Evolutionary conservation across 805 yeast genomes (phyloP).

Genomic region (Yamadazyma kitorensis): DNA sequence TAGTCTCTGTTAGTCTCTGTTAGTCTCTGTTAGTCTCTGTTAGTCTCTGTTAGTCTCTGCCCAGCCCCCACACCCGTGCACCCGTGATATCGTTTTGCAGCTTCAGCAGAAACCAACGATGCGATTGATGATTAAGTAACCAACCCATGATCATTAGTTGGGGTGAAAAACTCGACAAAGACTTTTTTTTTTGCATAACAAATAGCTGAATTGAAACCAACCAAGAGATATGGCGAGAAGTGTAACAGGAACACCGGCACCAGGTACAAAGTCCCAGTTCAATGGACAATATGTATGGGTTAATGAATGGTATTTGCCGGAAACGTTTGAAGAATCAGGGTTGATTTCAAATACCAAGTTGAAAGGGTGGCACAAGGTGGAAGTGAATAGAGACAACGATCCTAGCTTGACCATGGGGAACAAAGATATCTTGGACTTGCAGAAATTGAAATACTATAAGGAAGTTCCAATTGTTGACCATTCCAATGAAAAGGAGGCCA

Average conservation of each 20-base stretch:
- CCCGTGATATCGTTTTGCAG: too few relatives aligned
- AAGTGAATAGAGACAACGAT: constrained; percentile 9
- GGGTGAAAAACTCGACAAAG: too few relatives aligned
- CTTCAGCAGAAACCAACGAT: too few relatives aligned
- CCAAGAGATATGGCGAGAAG: constrained; percentile 16
- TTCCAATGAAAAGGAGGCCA: constrained; percentile 1
- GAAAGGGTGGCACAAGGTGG: constrained; percentile 39
- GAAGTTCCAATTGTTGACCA: constrained; percentile 17
- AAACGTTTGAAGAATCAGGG: constrained; percentile 2
- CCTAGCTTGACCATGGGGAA: background rate
- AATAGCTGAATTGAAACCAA: background rate
- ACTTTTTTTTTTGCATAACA: too few relatives aligned
- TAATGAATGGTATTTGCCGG: constrained; percentile 37
- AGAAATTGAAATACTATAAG: constrained; percentile 29
- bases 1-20: too few relatives aligned
- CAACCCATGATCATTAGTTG: too few relatives aligned
- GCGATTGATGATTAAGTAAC: too few relatives aligned
- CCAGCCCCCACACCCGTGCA: too few relatives aligned
- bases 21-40: too few relatives aligned
- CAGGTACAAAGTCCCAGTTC: constrained; percentile 5
- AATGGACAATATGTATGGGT: constrained; percentile 24
- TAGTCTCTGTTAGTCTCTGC: too few relatives aligned
- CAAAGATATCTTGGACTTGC: constrained; percentile 47
- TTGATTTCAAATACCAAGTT: constrained; percentile 13
- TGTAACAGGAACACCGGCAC: constrained; percentile 15